phyloP scores from a whole-genome alignment of 768 basidiomycete genomes.

The Suillus weaverae region DNA sequence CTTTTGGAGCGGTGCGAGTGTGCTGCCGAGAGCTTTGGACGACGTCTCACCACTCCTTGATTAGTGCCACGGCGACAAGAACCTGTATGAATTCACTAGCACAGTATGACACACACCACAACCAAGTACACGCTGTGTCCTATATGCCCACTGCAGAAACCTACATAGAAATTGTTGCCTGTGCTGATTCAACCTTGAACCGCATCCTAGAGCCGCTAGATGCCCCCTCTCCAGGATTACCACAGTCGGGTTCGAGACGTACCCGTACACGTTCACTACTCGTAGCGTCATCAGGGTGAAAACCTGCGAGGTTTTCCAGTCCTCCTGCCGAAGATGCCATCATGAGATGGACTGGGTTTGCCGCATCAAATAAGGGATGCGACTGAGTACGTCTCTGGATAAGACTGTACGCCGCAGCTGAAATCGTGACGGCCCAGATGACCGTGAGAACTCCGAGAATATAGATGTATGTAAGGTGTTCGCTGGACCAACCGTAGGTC shows the following conservation, averaged over 20 bases:
- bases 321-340: background rate
- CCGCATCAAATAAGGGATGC: background rate
- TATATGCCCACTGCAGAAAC: background rate
- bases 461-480: background rate
- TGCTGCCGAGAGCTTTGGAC: too few species aligned
- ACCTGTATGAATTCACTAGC: background rate
- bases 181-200: background rate
- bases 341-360: background rate
- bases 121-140: background rate
- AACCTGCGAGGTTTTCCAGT: background rate
- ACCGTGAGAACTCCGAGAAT: background rate
- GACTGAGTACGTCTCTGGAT: background rate
- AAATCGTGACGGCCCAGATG: background rate
- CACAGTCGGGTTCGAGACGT: background rate
- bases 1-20: too few species aligned
- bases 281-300: background rate
- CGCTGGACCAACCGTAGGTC: slow-evolving; percentile 2
- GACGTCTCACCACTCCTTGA: too few species aligned
- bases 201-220: background rate
- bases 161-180: background rate
- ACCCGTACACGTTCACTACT: background rate
- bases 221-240: background rate
- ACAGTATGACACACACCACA: background rate
- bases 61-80: too few species aligned
- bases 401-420: background rate